Conservation (phyloP, 805 yeast genomes). For the Priceomyces melissophilus region DNA sequence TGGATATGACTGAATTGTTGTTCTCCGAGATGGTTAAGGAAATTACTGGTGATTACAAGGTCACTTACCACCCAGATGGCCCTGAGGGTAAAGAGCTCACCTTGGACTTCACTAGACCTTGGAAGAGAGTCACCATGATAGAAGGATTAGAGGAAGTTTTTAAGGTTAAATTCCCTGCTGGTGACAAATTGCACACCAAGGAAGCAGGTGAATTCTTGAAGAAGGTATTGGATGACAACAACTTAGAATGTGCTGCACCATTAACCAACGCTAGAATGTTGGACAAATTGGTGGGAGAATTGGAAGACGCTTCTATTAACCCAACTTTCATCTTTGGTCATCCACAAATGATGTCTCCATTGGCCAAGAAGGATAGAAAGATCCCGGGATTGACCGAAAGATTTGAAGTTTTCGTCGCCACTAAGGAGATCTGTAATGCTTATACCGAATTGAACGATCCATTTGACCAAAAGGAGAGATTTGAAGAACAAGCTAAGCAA, state of each 20-base stretch:
- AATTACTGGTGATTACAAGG: slow-evolving; percentile 83
- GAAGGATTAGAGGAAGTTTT: slow-evolving; percentile 87
- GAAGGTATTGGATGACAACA: slow-evolving; percentile 70
- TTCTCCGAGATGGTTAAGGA: slow-evolving; percentile 97
- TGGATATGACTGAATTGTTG: slow-evolving; percentile 90
- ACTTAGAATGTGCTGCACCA: slow-evolving; percentile 87
- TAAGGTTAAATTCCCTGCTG: slow-evolving; percentile 90
- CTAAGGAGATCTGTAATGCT: slow-evolving; percentile 97
- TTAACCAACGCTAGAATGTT: slow-evolving; percentile 98
- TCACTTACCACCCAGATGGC: slow-evolving; percentile 91
- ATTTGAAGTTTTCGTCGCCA: slow-evolving; percentile 97
- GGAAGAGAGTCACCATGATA: slow-evolving; percentile 98
- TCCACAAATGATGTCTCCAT: slow-evolving; percentile 99
- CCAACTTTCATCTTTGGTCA: slow-evolving; percentile 98
- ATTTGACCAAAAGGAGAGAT: slow-evolving; percentile 94
- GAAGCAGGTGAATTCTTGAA: slow-evolving; percentile 91
- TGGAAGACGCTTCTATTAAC: slow-evolving; percentile 90
- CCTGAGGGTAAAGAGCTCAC: slow-evolving; percentile 77
- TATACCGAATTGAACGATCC: slow-evolving; percentile 99
- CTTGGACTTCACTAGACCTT: slow-evolving; percentile 89
- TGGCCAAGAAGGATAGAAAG: slow-evolving; percentile 92
- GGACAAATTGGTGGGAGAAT: slow-evolving; percentile 95
- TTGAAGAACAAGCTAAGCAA: slow-evolving; percentile 98
- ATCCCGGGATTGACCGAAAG: slow-evolving; percentile 96
- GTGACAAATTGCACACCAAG: slow-evolving; percentile 88